These are phyloP conservation scores for Lojkania enalia DNA, from an alignment of 2,329 filamentous ascomycete species.

Conservation along the genomic window DNA sequence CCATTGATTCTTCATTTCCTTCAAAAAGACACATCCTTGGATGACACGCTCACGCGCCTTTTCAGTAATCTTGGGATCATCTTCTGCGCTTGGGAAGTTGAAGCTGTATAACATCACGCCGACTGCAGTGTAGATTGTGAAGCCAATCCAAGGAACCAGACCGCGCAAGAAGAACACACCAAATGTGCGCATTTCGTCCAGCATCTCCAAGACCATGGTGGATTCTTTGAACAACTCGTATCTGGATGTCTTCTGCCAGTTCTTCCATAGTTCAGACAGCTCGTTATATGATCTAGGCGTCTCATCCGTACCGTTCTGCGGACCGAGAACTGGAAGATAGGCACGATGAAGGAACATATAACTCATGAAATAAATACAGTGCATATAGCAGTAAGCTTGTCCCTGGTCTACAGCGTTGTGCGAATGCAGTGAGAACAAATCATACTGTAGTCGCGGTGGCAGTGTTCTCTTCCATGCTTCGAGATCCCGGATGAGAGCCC, in stretches of 20 bases:
- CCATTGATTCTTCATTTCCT: slow-evolving; percentile 48
- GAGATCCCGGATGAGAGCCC: slow-evolving; percentile 40
- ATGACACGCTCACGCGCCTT: slow-evolving; percentile 41
- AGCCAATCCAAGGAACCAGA: slow-evolving; percentile 48
- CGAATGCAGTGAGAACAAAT: slow-evolving; percentile 44
- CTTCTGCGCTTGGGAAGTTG: slow-evolving; percentile 42
- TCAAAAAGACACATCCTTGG: slow-evolving; percentile 43
- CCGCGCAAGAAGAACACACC: slow-evolving; percentile 46
- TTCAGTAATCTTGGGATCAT: slow-evolving; percentile 37
- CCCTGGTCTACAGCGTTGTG: slow-evolving; percentile 49
- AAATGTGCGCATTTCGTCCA: slow-evolving; percentile 47
- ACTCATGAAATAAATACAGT: slow-evolving; percentile 48
- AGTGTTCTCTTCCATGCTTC: slow-evolving; percentile 42
- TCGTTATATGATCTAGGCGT: slow-evolving; percentile 38
- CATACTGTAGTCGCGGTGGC: slow-evolving; percentile 42
- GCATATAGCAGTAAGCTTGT: slow-evolving; percentile 49
- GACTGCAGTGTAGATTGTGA: slow-evolving; percentile 48
- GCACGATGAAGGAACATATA: slow-evolving; percentile 48
- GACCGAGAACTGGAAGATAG: slow-evolving; percentile 45
- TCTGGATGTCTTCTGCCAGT: slow-evolving; percentile 43
- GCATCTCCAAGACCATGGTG: slow-evolving; percentile 45
- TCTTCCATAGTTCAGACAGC: slow-evolving; percentile 39
- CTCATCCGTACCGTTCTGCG: slow-evolving; percentile 37
- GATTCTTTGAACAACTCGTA: slow-evolving; percentile 43
- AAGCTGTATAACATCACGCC: slow-evolving; percentile 47